phyloP scores from a whole-genome alignment of 2,329 filamentous ascomycete genomes.

The Dryadomyces quercus-mongolicae region DNA sequence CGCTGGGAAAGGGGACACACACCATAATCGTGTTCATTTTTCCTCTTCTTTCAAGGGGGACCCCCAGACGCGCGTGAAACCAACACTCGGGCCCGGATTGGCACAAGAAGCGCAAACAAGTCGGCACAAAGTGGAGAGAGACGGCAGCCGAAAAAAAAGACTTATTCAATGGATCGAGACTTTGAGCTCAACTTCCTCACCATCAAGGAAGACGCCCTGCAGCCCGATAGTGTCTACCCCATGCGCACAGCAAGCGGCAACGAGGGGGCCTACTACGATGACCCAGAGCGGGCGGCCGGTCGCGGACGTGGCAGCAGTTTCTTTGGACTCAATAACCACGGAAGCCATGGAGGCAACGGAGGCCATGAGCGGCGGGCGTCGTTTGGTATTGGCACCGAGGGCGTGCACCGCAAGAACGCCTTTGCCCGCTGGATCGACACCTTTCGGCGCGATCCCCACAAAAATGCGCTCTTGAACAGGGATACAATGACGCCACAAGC shows the following conservation, averaged over 20 bases:
- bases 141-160: no score
- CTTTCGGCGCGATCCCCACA: constrained; percentile 49
- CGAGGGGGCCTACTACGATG: constrained; percentile 10
- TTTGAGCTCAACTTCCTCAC: constrained; percentile 13
- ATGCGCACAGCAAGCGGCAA: constrained; percentile 6
- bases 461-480: constrained; percentile 7
- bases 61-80: neutral
- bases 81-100: no score
- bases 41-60: neutral
- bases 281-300: constrained; percentile 5
- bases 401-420: constrained; percentile 3
- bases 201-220: constrained; percentile 13
- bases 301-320: neutral
- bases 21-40: neutral
- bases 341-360: no score
- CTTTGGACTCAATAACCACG: neutral
- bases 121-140: no score
- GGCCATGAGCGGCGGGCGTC: constrained; percentile 9
- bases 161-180: constrained; percentile 12
- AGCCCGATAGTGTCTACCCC: constrained; percentile 9
- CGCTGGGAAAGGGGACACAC: no score
- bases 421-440: constrained; percentile 38
- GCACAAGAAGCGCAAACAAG: no score
- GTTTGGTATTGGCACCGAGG: constrained; percentile 8
- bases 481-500: neutral